Evolutionary conservation across 106 monocot genomes (phyloP), one percentile per base, ranked within the genome.

Genomic region (Dioscorea zingiberensis): DNA sequence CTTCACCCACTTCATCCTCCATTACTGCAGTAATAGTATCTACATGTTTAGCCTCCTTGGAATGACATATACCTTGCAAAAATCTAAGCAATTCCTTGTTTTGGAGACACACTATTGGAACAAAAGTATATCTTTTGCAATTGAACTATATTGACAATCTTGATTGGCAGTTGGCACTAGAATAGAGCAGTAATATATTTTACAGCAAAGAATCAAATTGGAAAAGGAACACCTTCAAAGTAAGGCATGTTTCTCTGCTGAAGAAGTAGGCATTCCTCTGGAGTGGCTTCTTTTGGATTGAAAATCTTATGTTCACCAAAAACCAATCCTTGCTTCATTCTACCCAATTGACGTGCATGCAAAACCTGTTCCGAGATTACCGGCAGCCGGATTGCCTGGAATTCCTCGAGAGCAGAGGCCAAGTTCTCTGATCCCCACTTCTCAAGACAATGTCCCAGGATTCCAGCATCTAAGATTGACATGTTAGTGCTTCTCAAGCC

Each of bases 401-500:
- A 90, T 72, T 90, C 87, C 44, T 75, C 60, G 32, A 90, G 65
- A 54, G 87, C 87, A 14, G 25, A 62, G 15, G 4, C 44, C 25
- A 90, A 29, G 3, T 65, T 69, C 47, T 74, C 59, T 13, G 48
- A 26, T 21, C 83, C 84, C 79, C 81, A 78, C 25, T 58, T 86
- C 29, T 62, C 73, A 1, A 84, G 65, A 74, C 89, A 86, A 16
- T 48, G 25, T 26, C 84, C 89, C 7, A 94, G 54, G 27, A 59
- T 54, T 55, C 51, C 72, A 18, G 86, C 89, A 54, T 89, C 89
- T 13, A 82, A 44, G 17, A 94, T 73, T 0, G 90, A 87, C 94
- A 90, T 94, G 67, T 90, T 90, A 7, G 94, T 94, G 81, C 94
- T 94, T 73, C 89, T 70, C 71, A 84, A 27, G 11, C 93, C 85